Evolutionary conservation across 495 filamentous ascomycete genomes (phyloP).

Genomic region (Podospora bellae-mahoneyi): DNA sequence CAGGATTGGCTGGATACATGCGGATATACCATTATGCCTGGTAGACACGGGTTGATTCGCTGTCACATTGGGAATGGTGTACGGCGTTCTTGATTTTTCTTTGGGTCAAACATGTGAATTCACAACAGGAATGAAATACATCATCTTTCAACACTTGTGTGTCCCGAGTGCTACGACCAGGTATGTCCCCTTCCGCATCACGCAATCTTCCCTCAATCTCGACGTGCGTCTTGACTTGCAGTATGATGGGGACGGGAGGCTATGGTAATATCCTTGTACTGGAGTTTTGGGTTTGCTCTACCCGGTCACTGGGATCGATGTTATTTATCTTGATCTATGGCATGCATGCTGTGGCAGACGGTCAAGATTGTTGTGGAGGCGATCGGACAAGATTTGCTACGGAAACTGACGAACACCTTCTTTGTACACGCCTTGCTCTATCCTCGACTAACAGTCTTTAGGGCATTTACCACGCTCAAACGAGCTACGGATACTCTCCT

Average conservation of each 20-base stretch:
- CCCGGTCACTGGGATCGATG: neutral
- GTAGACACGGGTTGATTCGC: neutral
- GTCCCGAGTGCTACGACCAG: neutral
- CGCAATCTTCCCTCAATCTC: neutral
- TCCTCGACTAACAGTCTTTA: neutral
- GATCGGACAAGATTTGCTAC: neutral
- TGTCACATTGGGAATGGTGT: neutral
- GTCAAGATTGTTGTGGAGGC: neutral
- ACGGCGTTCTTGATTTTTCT: neutral
- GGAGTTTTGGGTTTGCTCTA: neutral
- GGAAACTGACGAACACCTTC: neutral
- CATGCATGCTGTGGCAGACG: neutral
- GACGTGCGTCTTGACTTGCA: neutral
- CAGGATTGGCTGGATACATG: slow-evolving; percentile 14
- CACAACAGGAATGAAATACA: neutral
- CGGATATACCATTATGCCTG: slow-evolving; percentile 1
- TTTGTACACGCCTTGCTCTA: neutral
- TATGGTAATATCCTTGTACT: neutral
- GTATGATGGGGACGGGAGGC: neutral
- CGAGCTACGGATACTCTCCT: neutral
- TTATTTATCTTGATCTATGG: neutral
- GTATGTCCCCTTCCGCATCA: neutral
- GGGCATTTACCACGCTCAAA: neutral
- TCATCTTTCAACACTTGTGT: neutral
- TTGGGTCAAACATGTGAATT: neutral